Conservation (phyloP, 306 rosid genomes). For the Corylus heterophylla region DNA sequence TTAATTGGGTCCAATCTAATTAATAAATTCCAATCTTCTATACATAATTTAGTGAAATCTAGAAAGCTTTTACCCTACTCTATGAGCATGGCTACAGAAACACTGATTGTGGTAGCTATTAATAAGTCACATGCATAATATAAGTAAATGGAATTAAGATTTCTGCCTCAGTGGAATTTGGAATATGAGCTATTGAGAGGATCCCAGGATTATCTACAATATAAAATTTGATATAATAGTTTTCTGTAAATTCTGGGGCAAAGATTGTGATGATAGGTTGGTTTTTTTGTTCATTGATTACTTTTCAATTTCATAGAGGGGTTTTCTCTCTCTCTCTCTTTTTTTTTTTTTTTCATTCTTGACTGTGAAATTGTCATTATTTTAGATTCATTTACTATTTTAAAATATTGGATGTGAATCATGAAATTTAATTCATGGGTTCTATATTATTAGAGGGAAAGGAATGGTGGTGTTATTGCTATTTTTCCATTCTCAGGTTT, state of each 20-base stretch:
- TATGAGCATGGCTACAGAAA: neutral
- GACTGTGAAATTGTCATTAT: neutral
- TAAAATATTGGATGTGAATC: neutral
- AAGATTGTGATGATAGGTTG: neutral
- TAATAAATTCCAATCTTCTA: too few species aligned
- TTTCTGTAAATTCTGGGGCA: neutral
- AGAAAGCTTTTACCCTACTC: neutral
- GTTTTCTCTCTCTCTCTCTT: too few species aligned
- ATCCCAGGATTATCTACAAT: neutral
- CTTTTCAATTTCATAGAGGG: neutral
- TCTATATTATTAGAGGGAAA: neutral
- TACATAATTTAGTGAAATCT: too few species aligned
- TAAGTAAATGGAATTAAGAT: neutral
- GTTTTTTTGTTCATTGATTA: neutral
- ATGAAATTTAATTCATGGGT: neutral
- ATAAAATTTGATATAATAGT: neutral
- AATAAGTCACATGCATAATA: neutral
- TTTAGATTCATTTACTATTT: neutral
- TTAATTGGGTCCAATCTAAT: too few species aligned
- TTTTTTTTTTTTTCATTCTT: neutral
- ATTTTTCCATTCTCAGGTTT: constrained; percentile 49
- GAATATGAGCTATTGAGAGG: neutral
- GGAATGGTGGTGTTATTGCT: constrained; percentile 1
- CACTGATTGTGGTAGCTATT: neutral
- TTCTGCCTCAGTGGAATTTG: neutral